Percentiles rank a stretch among this genome's conserved stretches.
phyloP scores from a whole-genome alignment of 2,329 filamentous ascomycete genomes.

The Neophaeococcomyces aloes region DNA sequence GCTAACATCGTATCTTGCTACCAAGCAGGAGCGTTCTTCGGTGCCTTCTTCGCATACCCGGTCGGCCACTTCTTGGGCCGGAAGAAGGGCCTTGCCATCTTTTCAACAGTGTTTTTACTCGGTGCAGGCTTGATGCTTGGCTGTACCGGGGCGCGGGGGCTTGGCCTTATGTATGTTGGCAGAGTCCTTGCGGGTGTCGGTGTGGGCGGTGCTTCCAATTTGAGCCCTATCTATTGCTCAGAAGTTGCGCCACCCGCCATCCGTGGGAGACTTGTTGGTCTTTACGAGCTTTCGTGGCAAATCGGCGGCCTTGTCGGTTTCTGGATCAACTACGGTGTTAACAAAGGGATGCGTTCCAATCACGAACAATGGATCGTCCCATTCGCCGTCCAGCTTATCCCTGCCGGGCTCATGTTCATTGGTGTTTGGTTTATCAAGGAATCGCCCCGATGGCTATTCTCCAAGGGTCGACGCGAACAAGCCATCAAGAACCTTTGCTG shows the following conservation, averaged over 20 bases:
- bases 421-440: constrained; percentile 53
- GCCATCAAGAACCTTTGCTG: constrained; percentile 45
- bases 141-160: constrained; percentile 48
- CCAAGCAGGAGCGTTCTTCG: constrained; percentile 77
- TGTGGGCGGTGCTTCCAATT: constrained; percentile 46
- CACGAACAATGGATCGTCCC: constrained; percentile 34
- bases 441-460: constrained; percentile 60
- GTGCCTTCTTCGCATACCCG: constrained; percentile 58
- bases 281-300: constrained; percentile 48
- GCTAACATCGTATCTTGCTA: constrained; percentile 72
- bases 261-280: constrained; percentile 48
- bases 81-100: constrained; percentile 52
- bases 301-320: constrained; percentile 42
- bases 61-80: constrained; percentile 59
- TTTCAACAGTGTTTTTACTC: constrained; percentile 54
- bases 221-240: constrained; percentile 51
- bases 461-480: constrained; percentile 57
- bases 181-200: constrained; percentile 48
- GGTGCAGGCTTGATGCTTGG: constrained; percentile 65
- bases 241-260: constrained; percentile 49
- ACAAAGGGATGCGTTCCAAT: constrained; percentile 25
- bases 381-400: constrained; percentile 33
- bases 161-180: constrained; percentile 52
- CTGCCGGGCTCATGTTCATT: constrained; percentile 36
- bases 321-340: constrained; percentile 49